phyloP scores from a whole-genome alignment of 495 filamentous ascomycete genomes.

The Trichoderma virens region DNA sequence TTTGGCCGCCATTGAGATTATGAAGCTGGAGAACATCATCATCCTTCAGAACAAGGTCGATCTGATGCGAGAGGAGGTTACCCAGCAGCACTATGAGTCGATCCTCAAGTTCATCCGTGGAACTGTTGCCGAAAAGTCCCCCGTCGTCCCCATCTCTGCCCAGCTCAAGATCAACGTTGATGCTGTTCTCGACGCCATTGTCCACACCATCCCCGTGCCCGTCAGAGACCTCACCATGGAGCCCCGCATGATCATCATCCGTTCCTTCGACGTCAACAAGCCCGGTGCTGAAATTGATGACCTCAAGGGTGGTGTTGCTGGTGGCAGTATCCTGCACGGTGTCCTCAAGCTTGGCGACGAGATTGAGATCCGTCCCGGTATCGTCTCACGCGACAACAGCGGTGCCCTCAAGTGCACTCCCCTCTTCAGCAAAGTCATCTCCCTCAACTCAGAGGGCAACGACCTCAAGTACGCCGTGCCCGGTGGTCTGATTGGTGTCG shows the following conservation, averaged over 20 bases:
- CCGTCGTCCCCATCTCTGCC: slow-evolving; percentile 95
- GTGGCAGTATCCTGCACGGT: slow-evolving; percentile 92
- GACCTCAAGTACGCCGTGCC: slow-evolving; percentile 96
- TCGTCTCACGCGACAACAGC: slow-evolving; percentile 87
- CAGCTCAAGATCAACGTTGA: slow-evolving; percentile 99
- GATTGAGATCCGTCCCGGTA: slow-evolving; percentile 95
- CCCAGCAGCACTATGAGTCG: slow-evolving; percentile 85
- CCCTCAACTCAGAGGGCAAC: slow-evolving; percentile 95
- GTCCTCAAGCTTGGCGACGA: slow-evolving; percentile 94
- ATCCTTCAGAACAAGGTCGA: slow-evolving; percentile 99
- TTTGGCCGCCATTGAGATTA: slow-evolving; percentile 96
- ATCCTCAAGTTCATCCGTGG: slow-evolving; percentile 97
- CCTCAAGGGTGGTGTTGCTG: slow-evolving; percentile 96
- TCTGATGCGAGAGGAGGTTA: slow-evolving; percentile 88
- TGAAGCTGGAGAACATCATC: slow-evolving; percentile 97
- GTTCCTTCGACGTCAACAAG: slow-evolving; percentile 99
- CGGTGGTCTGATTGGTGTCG: slow-evolving; percentile 94
- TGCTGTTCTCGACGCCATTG: slow-evolving; percentile 88
- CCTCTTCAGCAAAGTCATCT: slow-evolving; percentile 90
- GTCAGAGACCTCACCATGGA: slow-evolving; percentile 78
- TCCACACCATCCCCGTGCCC: slow-evolving; percentile 88
- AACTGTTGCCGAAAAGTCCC: slow-evolving; percentile 90
- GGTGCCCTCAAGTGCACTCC: slow-evolving; percentile 92
- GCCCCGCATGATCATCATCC: slow-evolving; percentile 97
- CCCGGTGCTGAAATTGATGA: slow-evolving; percentile 99